Evolutionary conservation across 768 basidiomycete genomes (phyloP), one percentile per base, ranked within the genome.

Genomic region (Auriscalpium orientale): DNA sequence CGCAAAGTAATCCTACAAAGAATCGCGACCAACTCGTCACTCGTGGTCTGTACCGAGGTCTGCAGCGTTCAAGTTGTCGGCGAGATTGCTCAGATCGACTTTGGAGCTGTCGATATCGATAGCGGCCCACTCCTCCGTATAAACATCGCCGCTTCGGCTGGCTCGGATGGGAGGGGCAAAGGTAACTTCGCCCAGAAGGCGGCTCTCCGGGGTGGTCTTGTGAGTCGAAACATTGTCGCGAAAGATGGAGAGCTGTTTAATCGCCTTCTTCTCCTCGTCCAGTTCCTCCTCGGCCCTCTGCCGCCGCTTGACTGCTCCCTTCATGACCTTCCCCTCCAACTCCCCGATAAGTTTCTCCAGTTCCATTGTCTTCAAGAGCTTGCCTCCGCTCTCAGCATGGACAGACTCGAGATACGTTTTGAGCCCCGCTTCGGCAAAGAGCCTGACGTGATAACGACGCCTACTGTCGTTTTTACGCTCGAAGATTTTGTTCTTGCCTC

Each of bases 101-200:
- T 63, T 70, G 55, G 49, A 35, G 49, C 21, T 33, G 56, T 65
- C 38, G 43, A 71, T 48, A 59, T 70, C 62, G 55, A 71, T 58
- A 20, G 70, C 43, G 3, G 62, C 68, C 45, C 53, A 64, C 33
- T 70, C 69, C 22, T 63, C 55, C 1, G 61, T 67, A 46, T 53
- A 62, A 13, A 47, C 47, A 1, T 58, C 43, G 28, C 47, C 33
- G 46, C 51, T 46, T 36, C 59, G 13, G 28, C 28, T 5, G 28
- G 28, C 28, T 49, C 54, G 35, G 6, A 52, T 64, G 47, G 57
- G 60, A 37, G 61, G 56, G 35, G 56, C 12, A 16, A 47, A 18
- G 18, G 18, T 0, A 11, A 57, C 20, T 20, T 54, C 18, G 10
- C 56, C 51, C 1, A 57, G 33, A 4, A 53, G n/a, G 15, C 47